Base-by-base conservation (phyloP, 768 basidiomycete genomes). In the Hygrophorus russula region DNA sequence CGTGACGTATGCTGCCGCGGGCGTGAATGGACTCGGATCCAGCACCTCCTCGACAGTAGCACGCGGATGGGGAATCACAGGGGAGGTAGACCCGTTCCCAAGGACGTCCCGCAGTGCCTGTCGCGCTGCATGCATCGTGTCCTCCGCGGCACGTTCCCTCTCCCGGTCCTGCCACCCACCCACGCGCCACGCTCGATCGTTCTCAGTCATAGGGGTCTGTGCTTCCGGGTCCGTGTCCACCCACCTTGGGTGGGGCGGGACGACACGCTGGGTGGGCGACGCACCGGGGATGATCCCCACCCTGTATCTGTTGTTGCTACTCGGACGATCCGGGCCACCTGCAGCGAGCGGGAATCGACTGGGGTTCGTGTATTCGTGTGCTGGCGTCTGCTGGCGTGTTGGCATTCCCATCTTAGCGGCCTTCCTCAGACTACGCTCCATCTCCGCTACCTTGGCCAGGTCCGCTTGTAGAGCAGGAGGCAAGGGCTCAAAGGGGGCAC, bases 241-340 rank as follows among this genome's bases (percentile, higher is more conserved):
- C 39, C 18, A 40, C 24, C 41, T 47, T 31, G 47, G 35, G 9
- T 18, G 47, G 4, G 42, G 48, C 15, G 53, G 57, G n/a, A 65
- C 47, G 35, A 59, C 53, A 18, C 60, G 60, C 35, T 59, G 60
- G 18, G 53, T 55, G 2, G 60, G 60, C 4, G 51, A 49, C 13
- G 64, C 59, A 12, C 61, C 61, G 0, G 63, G 51, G 12, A 65
- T 57, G 29, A 60, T 57, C 0, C 58, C 60, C 39, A 56, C 49
- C 46, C 57, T 58, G 36, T 48, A 54, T 17, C 44, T 42, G 12
- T 42, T 29, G 33, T 41, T n/a, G n/a, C n/a, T n/a, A n/a, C n/a
- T n/a, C n/a, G n/a, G n/a, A n/a, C n/a, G 15, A 20, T 51, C 3
- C 39, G 14, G 9, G 36, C 46, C 17, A 35, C 44, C 31, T 20